A percentile compares a stretch with the other conserved stretches of the same genome.
Conservation (phyloP, 2,329 filamentous ascomycete genomes). For the Chaetomium strumarium region DNA sequence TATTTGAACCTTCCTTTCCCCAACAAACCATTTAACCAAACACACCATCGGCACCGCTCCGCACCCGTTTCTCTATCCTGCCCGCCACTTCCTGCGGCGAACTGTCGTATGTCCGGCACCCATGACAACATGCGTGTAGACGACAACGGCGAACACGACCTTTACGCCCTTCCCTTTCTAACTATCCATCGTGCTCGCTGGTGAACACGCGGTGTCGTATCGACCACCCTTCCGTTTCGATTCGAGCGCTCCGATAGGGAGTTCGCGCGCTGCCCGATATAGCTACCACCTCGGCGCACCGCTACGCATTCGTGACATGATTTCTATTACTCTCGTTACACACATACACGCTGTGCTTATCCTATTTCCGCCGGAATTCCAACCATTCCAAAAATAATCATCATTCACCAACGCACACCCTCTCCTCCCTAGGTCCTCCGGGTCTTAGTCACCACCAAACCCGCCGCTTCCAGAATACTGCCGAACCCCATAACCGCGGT, state of each 20-base stretch:
- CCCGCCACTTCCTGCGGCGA: neutral
- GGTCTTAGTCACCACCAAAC: neutral
- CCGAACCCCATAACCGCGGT: neutral
- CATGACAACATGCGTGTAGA: slow-evolving; percentile 28
- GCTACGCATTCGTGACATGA: neutral
- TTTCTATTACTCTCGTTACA: neutral
- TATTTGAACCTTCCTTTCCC: neutral
- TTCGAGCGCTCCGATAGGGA: neutral
- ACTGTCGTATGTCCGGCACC: neutral
- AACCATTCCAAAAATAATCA: neutral
- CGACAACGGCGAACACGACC: slow-evolving; percentile 12
- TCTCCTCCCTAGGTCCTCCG: neutral
- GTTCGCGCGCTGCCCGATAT: slow-evolving; percentile 9
- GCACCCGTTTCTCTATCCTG: slow-evolving; percentile 4
- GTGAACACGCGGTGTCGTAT: slow-evolving; percentile 7
- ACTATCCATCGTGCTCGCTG: slow-evolving; percentile 3
- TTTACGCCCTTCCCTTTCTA: slow-evolving; percentile 12
- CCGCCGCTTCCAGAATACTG: neutral
- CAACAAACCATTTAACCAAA: neutral
- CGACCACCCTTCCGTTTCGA: neutral
- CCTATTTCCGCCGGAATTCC: neutral
- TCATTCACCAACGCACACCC: neutral
- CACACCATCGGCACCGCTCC: neutral
- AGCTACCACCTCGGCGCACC: slow-evolving; percentile 3
- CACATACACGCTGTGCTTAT: neutral